These are phyloP conservation scores for Artemisia annua DNA, from an alignment of 129 eudicot species.

Conservation along the genomic window DNA sequence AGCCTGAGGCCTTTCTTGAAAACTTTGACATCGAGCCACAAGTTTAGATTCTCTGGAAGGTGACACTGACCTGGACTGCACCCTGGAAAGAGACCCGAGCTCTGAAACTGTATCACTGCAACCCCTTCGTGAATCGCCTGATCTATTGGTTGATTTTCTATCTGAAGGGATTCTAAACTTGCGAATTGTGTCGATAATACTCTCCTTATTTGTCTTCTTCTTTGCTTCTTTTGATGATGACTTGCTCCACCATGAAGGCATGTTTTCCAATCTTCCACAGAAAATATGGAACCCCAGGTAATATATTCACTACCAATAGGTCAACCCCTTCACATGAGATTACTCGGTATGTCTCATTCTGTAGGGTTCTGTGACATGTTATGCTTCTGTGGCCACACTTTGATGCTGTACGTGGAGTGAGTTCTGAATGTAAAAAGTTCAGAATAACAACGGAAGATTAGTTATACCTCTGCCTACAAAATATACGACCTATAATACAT, in stretches of 20 bases:
- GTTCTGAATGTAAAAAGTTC: conserved; percentile 22
- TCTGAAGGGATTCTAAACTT: conserved; percentile 71
- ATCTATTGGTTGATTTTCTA: conserved; percentile 57
- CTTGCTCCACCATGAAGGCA: conserved; percentile 95
- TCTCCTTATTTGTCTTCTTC: conserved; percentile 72
- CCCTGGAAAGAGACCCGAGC: conserved; percentile 63
- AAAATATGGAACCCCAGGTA: conserved; percentile 9
- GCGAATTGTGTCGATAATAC: conserved; percentile 68
- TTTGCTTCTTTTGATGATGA: conserved; percentile 86
- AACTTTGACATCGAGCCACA: conserved; percentile 92
- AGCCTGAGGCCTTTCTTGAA: conserved; percentile 75
- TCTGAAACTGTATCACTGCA: conserved; percentile 67
- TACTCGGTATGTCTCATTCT: conserved; percentile 24
- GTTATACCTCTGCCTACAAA: conserved; percentile 8
- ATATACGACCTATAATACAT: no score
- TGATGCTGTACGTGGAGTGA: conserved; percentile 8
- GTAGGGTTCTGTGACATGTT: conserved; percentile 12
- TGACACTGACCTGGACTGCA: conserved; percentile 77
- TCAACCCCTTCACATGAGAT: conserved; percentile 35
- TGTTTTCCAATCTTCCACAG: conserved; percentile 40
- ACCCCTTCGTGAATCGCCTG: conserved; percentile 55
- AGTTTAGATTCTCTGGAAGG: conserved; percentile 88
- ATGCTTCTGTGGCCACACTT: conserved; percentile 18
- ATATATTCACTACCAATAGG: conserved; percentile 13
- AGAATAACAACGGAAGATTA: conserved; percentile 13